phyloP scores from a whole-genome alignment of 495 filamentous ascomycete genomes.

The Lasiosphaeriaceae sp. region DNA sequence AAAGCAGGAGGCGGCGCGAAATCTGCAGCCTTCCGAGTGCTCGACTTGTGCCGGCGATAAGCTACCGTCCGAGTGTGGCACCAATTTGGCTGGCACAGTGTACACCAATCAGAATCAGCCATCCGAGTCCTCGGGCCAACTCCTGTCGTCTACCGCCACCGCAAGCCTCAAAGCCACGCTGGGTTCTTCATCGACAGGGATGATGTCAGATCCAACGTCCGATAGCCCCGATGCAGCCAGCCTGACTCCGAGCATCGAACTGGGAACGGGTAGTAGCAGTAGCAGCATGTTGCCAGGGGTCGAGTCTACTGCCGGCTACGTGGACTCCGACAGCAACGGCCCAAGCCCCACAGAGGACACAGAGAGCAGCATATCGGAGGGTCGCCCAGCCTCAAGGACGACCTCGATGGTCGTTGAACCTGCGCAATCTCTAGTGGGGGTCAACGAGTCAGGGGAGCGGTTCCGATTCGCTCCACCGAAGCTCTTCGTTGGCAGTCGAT shows the following conservation, averaged over 20 bases:
- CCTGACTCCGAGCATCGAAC: conserved; percentile 1
- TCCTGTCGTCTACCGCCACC: not conserved
- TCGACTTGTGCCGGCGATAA: not conserved
- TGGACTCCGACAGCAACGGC: not conserved
- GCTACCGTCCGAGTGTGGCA: conserved; percentile 9
- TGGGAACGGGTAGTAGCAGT: conserved; percentile 8
- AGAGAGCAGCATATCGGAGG: conserved; percentile 8
- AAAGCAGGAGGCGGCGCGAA: conserved; percentile 29
- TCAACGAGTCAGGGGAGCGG: conserved; percentile 17
- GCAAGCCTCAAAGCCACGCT: conserved; percentile 2
- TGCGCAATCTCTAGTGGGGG: conserved; percentile 19
- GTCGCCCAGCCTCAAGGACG: conserved; percentile 3
- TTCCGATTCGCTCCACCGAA: conserved; percentile 38
- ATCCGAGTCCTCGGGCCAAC: not conserved
- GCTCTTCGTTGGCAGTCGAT: conserved; percentile 37
- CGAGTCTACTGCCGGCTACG: not conserved
- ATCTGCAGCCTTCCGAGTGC: conserved; percentile 24
- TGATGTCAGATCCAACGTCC: not conserved
- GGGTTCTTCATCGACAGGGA: not conserved
- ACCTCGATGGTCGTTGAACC: conserved; percentile 25
- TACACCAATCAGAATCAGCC: conserved; percentile 1
- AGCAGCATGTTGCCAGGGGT: conserved; percentile 3
- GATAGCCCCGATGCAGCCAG: not conserved
- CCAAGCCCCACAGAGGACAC: not conserved
- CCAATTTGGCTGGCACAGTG: conserved; percentile 19